A percentile compares a stretch with the other conserved stretches of the same genome.
Evolutionary conservation across 2,329 filamentous ascomycete species (phyloP).

Genomic region (Phialophora macrospora): DNA sequence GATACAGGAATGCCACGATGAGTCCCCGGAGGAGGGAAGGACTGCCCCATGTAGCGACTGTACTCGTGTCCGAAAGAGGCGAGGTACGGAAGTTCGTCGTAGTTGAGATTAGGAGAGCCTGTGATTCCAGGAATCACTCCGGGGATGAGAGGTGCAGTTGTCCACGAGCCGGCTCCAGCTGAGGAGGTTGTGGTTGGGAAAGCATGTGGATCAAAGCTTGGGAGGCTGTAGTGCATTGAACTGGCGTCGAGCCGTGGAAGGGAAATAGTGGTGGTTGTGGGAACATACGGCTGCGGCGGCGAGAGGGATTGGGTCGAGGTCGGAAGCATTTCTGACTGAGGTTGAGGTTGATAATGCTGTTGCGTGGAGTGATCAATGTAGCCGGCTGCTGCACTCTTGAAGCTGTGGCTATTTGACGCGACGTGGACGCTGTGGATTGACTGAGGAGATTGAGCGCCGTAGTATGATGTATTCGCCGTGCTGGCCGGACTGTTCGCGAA

Average conservation of each 20-base stretch:
- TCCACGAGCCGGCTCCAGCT: conserved; percentile 24
- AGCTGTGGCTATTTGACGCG: conserved; percentile 36
- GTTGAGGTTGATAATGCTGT: conserved; percentile 15
- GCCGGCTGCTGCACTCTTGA: conserved; percentile 40
- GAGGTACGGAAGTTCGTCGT: conserved; percentile 46
- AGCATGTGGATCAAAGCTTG: conserved; percentile 30
- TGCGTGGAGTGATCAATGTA: conserved; percentile 26
- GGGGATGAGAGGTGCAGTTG: conserved; percentile 30
- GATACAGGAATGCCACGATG: not conserved
- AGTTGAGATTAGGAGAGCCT: conserved; percentile 33
- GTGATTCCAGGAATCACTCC: conserved; percentile 34
- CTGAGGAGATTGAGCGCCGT: conserved; percentile 36
- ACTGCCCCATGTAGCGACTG: conserved; percentile 54
- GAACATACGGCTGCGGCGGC: conserved; percentile 23
- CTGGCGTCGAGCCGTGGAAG: conserved; percentile 21
- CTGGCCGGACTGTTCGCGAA: conserved; percentile 47
- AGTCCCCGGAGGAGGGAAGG: conserved; percentile 48
- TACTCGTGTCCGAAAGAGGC: conserved; percentile 53
- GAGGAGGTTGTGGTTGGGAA: conserved; percentile 21
- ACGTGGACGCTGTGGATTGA: conserved; percentile 16
- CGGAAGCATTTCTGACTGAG: conserved; percentile 14
- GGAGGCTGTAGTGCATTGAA: conserved; percentile 35
- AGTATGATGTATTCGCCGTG: conserved; percentile 45
- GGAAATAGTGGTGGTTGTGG: conserved; percentile 4
- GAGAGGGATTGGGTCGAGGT: conserved; percentile 18